These are phyloP conservation scores for Sarcomyxa edulis DNA, from an alignment of 768 basidiomycete species.

Conservation along the genomic window DNA sequence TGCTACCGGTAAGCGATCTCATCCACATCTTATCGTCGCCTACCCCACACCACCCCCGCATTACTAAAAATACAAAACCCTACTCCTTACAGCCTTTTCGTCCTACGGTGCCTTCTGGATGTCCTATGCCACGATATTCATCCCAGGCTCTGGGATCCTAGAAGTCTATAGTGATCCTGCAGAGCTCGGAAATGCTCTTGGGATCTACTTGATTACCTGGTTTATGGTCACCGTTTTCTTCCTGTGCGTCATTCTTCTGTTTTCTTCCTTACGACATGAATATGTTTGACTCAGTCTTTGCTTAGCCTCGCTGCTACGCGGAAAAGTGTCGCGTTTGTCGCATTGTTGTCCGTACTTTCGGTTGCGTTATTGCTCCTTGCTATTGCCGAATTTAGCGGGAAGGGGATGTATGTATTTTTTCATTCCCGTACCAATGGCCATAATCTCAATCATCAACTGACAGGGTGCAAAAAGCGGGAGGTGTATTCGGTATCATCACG, in stretches of 20 bases:
- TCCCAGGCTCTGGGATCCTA: conserved; percentile 57
- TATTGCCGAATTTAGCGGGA: conserved; percentile 28
- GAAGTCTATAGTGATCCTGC: conserved; percentile 38
- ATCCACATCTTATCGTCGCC: not conserved
- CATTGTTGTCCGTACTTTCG: conserved; percentile 29
- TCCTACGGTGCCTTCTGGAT: conserved; percentile 80
- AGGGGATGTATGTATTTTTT: conserved; percentile 18
- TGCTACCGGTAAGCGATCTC: conserved; percentile 48
- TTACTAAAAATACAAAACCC: conserved; percentile 1
- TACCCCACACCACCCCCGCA: not conserved
- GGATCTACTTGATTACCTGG: conserved; percentile 66
- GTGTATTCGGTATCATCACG: conserved; percentile 37
- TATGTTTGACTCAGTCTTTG: not conserved
- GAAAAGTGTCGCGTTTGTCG: conserved; percentile 33
- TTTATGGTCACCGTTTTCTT: conserved; percentile 60
- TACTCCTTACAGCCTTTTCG: conserved; percentile 47
- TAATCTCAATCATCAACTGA: conserved; percentile 3
- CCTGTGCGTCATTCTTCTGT: conserved; percentile 36
- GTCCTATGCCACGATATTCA: conserved; percentile 64
- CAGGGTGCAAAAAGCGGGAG: conserved; percentile 37
- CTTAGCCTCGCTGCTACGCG: conserved; percentile 33
- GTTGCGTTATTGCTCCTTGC: conserved; percentile 39
- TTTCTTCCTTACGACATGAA: not conserved
- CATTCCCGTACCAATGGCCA: not conserved
- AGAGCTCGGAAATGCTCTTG: conserved; percentile 53